Conservation (phyloP, 225 moss, liverwort and hornwort genomes). For the Bryum argenteum region DNA sequence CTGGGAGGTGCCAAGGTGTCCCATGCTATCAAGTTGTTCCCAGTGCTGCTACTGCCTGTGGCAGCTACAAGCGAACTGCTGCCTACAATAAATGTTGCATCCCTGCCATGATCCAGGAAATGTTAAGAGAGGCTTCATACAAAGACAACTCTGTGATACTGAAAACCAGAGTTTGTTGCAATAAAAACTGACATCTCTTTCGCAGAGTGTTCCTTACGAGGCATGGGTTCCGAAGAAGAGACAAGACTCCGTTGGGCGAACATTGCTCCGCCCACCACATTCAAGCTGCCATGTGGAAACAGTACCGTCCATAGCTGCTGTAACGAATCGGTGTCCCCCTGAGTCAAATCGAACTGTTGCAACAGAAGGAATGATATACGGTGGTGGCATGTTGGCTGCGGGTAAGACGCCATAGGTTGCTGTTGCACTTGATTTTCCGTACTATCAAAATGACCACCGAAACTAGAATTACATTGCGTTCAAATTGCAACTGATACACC, state of each 20-base stretch:
- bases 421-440: conserved; percentile 63
- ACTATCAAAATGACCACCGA: conserved; percentile 38
- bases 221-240: conserved; percentile 68
- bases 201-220: conserved; percentile 48
- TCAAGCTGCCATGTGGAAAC: conserved; percentile 74
- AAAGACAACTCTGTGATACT: conserved; percentile 1
- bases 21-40: conserved; percentile 71
- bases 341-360: conserved; percentile 66
- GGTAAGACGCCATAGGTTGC: conserved; percentile 74
- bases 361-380: conserved; percentile 67
- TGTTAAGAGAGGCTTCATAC: background rate
- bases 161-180: background rate
- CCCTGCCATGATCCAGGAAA: conserved; percentile 43
- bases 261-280: conserved; percentile 74
- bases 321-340: conserved; percentile 67
- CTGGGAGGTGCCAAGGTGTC: conserved; percentile 65
- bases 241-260: conserved; percentile 68
- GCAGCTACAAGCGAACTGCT: conserved; percentile 64
- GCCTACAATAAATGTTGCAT: conserved; percentile 66
- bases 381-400: conserved; percentile 69
- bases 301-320: conserved; percentile 74
- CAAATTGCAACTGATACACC: conserved; percentile 13
- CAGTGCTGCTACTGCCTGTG: conserved; percentile 60
- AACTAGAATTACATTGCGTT: conserved; percentile 9
- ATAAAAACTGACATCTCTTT: background rate